phyloP scores from a whole-genome alignment of 768 basidiomycete species.

The Tubosaeta brunneosetosa region DNA sequence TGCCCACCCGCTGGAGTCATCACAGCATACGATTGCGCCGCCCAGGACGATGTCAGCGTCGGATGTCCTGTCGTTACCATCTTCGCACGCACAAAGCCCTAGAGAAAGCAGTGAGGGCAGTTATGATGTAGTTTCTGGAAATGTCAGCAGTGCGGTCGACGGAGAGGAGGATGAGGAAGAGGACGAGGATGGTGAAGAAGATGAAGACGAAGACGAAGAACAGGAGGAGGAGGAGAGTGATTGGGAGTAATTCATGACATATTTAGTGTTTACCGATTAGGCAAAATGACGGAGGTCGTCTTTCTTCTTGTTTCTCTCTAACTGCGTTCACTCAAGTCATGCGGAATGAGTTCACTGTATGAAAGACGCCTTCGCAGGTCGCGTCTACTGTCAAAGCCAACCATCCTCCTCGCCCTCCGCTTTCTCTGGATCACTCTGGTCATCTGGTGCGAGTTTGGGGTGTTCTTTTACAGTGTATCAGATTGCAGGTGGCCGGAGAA shows the following conservation, averaged over 20 bases:
- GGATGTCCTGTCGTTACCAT: constrained; percentile 24
- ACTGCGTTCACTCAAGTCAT: constrained; percentile 13
- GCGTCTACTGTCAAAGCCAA: constrained; percentile 25
- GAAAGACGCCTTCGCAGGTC: constrained; percentile 25
- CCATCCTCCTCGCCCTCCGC: constrained; percentile 42
- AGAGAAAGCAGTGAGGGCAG: constrained; percentile 62
- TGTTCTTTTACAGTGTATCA: constrained; percentile 55
- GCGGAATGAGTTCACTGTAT: constrained; percentile 26
- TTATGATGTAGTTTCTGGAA: constrained; percentile 61
- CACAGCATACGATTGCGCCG: constrained; percentile 25
- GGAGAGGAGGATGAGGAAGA: constrained; percentile 29
- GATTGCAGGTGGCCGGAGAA: constrained; percentile 57
- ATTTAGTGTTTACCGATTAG: constrained; percentile 6
- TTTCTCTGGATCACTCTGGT: constrained; percentile 52
- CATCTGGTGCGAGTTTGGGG: constrained; percentile 62
- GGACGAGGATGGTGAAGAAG: constrained; percentile 39
- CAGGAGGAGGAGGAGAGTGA: constrained; percentile 34
- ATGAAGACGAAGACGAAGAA: constrained; percentile 26
- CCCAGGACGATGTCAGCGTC: constrained; percentile 14
- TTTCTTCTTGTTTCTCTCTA: neutral
- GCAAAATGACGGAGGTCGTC: constrained; percentile 14
- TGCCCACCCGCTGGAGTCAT: constrained; percentile 13
- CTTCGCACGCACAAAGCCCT: constrained; percentile 38
- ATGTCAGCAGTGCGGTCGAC: constrained; percentile 39
- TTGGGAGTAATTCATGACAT: constrained; percentile 52